Percentiles rank a stretch among this genome's conserved stretches.
These are phyloP conservation scores for Polygonum aviculare DNA, from an alignment of 148 eudicot genomes.

Conservation along the genomic window DNA sequence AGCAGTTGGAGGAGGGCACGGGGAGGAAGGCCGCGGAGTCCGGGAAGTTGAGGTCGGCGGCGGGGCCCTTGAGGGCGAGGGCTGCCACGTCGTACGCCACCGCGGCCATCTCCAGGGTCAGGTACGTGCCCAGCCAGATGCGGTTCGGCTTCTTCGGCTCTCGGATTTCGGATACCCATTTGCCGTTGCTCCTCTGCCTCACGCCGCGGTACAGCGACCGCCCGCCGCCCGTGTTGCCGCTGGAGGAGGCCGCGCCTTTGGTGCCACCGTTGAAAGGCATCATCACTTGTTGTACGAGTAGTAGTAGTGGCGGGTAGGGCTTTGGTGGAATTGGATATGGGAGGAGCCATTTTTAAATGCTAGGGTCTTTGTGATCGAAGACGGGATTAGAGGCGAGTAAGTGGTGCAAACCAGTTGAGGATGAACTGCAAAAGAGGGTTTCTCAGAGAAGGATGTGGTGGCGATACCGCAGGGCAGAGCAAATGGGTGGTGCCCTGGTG, in stretches of 20 bases:
- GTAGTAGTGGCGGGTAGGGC: background rate
- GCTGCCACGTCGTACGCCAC: slow-evolving; percentile 77
- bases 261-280: background rate
- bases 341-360: background rate
- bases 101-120: slow-evolving; percentile 73
- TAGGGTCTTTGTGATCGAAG: slow-evolving; percentile 3
- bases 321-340: background rate
- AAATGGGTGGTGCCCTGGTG: background rate
- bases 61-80: slow-evolving; percentile 47
- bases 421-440: slow-evolving; percentile 6
- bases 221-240: background rate
- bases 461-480: slow-evolving; percentile 7
- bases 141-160: slow-evolving; percentile 62
- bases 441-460: slow-evolving; percentile 10
- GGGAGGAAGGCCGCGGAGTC: slow-evolving; percentile 16
- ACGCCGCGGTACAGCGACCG: slow-evolving; percentile 36
- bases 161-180: slow-evolving; percentile 77
- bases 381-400: too few species aligned
- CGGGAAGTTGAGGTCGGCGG: slow-evolving; percentile 55
- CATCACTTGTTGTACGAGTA: background rate
- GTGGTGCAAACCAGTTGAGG: slow-evolving; percentile 8
- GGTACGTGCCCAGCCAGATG: slow-evolving; percentile 70
- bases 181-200: slow-evolving; percentile 53
- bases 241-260: background rate
- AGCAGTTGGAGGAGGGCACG: slow-evolving; percentile 13